A percentile compares a stretch with the other conserved stretches of the same genome.
Evolutionary conservation across 176 grass and related monocot genomes (phyloP).

Genomic region (Areca catechu): DNA sequence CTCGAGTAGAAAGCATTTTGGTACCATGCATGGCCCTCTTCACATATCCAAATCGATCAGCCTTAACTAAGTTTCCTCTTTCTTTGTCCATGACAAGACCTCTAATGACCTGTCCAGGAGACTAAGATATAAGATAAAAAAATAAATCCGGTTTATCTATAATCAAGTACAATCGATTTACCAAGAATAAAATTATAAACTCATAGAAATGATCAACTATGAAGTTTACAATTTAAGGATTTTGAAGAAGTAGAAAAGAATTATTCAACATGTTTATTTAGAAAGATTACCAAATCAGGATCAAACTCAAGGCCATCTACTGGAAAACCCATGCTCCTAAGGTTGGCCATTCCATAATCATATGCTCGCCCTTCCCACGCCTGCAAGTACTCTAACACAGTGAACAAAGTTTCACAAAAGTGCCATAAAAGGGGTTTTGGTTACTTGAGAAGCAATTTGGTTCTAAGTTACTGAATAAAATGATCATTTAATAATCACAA

Average conservation of each 20-base stretch:
- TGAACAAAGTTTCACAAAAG: not conserved
- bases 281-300: conserved; percentile 64
- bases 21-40: conserved; percentile 99
- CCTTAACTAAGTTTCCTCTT: conserved; percentile 95
- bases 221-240: no score
- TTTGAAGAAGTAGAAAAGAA: no score
- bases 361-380: conserved; percentile 98
- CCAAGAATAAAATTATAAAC: no score
- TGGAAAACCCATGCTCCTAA: conserved; percentile 75
- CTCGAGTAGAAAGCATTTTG: conserved; percentile 75
- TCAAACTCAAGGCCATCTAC: conserved; percentile 92
- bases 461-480: not conserved
- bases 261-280: not conserved
- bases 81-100: conserved; percentile 93
- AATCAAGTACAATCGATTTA: no score
- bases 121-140: not conserved
- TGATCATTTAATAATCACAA: no score
- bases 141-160: not conserved
- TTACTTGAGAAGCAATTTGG: not conserved
- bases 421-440: not conserved
- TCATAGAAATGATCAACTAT: no score
- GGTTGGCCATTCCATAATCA: conserved; percentile 97
- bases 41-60: conserved; percentile 89
- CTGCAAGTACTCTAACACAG: conserved; percentile 29
- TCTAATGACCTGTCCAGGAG: conserved; percentile 62